Evolutionary conservation across 495 filamentous ascomycete genomes (phyloP).

Genomic region (Podospora sp.): DNA sequence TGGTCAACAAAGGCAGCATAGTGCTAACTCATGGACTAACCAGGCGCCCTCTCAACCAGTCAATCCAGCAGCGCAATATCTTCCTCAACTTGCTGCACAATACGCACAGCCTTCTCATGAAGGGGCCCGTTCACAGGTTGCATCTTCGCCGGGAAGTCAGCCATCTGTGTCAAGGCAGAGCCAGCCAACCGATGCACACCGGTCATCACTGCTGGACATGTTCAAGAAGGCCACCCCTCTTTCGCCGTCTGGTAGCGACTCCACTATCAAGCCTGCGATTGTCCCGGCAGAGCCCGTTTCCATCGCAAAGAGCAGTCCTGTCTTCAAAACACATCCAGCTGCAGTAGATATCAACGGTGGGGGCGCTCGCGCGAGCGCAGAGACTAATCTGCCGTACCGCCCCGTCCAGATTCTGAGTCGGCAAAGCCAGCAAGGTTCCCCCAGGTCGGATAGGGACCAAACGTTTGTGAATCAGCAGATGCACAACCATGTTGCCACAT

Average conservation of each 20-base stretch:
- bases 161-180: conserved; percentile 23
- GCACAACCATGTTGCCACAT: conserved; percentile 21
- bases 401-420: conserved; percentile 47
- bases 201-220: conserved; percentile 49
- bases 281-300: conserved; percentile 13
- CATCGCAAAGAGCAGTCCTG: conserved; percentile 21
- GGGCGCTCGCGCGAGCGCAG: conserved; percentile 41
- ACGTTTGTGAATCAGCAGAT: conserved; percentile 20
- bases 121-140: conserved; percentile 5
- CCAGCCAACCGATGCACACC: conserved; percentile 48
- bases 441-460: conserved; percentile 19
- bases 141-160: conserved; percentile 9
- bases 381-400: conserved; percentile 45
- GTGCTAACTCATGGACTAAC: conserved; percentile 23
- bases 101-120: conserved; percentile 15
- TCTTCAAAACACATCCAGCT: conserved; percentile 25
- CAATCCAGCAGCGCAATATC: conserved; percentile 29
- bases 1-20: conserved; percentile 24
- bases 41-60: conserved; percentile 14
- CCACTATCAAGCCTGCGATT: conserved; percentile 22
- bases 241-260: conserved; percentile 31
- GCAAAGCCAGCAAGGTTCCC: conserved; percentile 30
- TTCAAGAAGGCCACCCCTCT: conserved; percentile 47
- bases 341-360: conserved; percentile 35
- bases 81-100: conserved; percentile 25